Conservation (phyloP, 2,329 filamentous ascomycete genomes). For the Botryotinia calthae region DNA sequence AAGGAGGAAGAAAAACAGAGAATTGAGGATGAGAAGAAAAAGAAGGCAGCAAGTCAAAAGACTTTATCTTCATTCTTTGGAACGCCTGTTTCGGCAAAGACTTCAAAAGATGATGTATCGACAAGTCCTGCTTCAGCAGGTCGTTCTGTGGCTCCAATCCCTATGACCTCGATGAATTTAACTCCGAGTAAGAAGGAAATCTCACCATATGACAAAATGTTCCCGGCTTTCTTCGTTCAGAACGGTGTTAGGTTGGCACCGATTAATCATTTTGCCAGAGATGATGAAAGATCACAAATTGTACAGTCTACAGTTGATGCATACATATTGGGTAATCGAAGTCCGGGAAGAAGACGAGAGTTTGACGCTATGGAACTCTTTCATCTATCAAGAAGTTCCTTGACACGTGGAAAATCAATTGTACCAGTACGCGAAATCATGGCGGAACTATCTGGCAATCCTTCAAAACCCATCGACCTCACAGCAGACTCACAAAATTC, state of each 20-base stretch:
- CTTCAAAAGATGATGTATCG: conserved; percentile 27
- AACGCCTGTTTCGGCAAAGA: conserved; percentile 21
- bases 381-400: conserved; percentile 41
- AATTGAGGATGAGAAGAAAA: conserved; percentile 46
- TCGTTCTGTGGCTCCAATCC: conserved; percentile 22
- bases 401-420: conserved; percentile 44
- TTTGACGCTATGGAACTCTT: conserved; percentile 51
- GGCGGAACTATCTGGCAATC: conserved; percentile 31
- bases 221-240: conserved; percentile 79
- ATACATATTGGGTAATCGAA: conserved; percentile 48
- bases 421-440: conserved; percentile 37
- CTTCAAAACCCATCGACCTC: conserved; percentile 35
- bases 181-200: conserved; percentile 36
- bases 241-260: conserved; percentile 69
- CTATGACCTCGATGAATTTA: conserved; percentile 23
- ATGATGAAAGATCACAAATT: conserved; percentile 52
- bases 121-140: conserved; percentile 31
- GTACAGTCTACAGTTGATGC: conserved; percentile 54
- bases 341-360: conserved; percentile 43
- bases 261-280: conserved; percentile 52
- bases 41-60: conserved; percentile 48
- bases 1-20: conserved; percentile 44
- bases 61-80: conserved; percentile 37
- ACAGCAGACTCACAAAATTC: conserved; percentile 37
- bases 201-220: conserved; percentile 56